These are phyloP conservation scores for Pichia gijzeniarum DNA, from an alignment of 805 yeast species.

Conservation along the genomic window DNA sequence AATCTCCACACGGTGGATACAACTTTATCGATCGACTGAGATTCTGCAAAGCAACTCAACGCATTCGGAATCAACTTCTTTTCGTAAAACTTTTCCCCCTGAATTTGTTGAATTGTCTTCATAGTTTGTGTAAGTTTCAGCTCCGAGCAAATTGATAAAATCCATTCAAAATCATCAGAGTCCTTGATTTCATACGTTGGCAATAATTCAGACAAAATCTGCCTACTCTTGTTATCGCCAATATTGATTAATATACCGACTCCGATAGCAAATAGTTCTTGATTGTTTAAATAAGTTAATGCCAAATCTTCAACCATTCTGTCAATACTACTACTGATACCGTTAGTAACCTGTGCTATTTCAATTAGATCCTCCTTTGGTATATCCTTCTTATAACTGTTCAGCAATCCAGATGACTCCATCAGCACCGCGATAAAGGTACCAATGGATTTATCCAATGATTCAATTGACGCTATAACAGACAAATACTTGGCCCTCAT, in stretches of 20 bases:
- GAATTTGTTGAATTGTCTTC: conserved; percentile 45
- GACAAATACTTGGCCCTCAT: conserved; percentile 50
- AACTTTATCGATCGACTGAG: conserved; percentile 49
- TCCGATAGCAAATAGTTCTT: conserved; percentile 57
- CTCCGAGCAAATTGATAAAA: conserved; percentile 64
- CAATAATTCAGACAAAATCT: conserved; percentile 48
- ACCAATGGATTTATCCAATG: conserved; percentile 55
- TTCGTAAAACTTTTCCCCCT: conserved; percentile 34
- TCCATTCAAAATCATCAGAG: conserved; percentile 78
- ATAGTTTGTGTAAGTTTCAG: conserved; percentile 56
- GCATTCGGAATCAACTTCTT: conserved; percentile 46
- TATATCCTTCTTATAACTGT: conserved; percentile 27
- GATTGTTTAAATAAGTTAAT: conserved; percentile 44
- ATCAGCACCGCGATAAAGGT: conserved; percentile 55
- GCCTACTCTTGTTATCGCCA: conserved; percentile 37
- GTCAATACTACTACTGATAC: conserved; percentile 23
- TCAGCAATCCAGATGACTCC: conserved; percentile 56
- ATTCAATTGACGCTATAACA: conserved; percentile 52
- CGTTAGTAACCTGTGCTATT: conserved; percentile 6
- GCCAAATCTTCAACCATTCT: conserved; percentile 48
- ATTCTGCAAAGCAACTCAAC: conserved; percentile 54
- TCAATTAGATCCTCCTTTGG: conserved; percentile 1
- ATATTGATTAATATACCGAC: conserved; percentile 53
- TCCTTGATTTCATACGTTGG: conserved; percentile 56
- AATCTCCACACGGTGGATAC: conserved; percentile 52